These are phyloP conservation scores for Dissophora globulifera DNA, from an alignment of 192 early-diverging fungal genomes.

Conservation along the genomic window DNA sequence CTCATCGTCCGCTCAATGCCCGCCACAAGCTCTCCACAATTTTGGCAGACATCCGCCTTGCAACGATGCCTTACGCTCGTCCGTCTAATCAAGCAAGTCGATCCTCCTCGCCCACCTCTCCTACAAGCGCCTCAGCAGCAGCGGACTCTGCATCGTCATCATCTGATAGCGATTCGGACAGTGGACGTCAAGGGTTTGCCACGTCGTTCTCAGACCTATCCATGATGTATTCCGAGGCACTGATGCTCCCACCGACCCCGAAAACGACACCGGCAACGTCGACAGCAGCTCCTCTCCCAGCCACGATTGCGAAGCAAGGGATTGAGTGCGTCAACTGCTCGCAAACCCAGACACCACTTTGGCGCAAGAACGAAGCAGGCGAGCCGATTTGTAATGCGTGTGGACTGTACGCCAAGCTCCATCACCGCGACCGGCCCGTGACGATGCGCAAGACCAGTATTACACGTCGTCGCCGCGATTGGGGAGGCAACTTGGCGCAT, in stretches of 20 bases:
- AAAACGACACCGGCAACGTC: slow-evolving; percentile 12
- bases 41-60: slow-evolving; percentile 23
- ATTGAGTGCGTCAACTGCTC: slow-evolving; percentile 73
- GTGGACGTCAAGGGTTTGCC: background rate
- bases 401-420: slow-evolving; percentile 92
- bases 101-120: slow-evolving; percentile 16
- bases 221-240: slow-evolving; percentile 35
- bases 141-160: slow-evolving; percentile 3
- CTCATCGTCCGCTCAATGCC: slow-evolving; percentile 65
- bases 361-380: slow-evolving; percentile 79
- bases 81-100: slow-evolving; percentile 13
- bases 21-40: slow-evolving; percentile 57
- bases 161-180: slow-evolving; percentile 34
- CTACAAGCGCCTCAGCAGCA: background rate
- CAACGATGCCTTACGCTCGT: slow-evolving; percentile 37
- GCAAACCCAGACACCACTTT: slow-evolving; percentile 80
- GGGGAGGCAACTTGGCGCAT: slow-evolving; percentile 55
- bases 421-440: slow-evolving; percentile 86
- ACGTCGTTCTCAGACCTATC: slow-evolving; percentile 18
- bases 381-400: slow-evolving; percentile 86
- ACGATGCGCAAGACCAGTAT: slow-evolving; percentile 79
- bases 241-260: slow-evolving; percentile 18
- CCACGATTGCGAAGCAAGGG: slow-evolving; percentile 49
- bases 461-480: slow-evolving; percentile 65
- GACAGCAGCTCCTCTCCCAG: too few species aligned